A percentile compares a stretch with the other conserved stretches of the same genome.
Evolutionary conservation across 257 asterid genomes (phyloP).

Genomic region (Plantago elongata): DNA sequence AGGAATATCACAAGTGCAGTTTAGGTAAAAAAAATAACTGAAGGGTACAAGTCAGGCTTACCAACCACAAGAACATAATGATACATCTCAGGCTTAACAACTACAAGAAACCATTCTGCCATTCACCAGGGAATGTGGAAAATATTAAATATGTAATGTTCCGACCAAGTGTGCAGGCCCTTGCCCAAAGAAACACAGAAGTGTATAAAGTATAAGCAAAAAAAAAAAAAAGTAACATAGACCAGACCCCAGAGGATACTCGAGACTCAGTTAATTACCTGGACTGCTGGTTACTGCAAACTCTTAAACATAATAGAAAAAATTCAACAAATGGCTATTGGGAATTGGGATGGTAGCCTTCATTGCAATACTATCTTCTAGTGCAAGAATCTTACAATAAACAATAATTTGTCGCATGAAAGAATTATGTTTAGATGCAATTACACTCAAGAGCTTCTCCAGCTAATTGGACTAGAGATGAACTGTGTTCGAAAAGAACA

Average conservation of each 20-base stretch:
- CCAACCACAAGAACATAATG: no score
- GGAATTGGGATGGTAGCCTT: neutral
- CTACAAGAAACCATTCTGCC: no score
- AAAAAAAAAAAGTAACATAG: neutral
- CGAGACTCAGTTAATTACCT: neutral
- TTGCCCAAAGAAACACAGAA: slow-evolving; percentile 4
- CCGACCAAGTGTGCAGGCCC: neutral
- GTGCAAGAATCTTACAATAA: neutral
- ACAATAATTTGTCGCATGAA: neutral
- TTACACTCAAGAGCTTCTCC: neutral
- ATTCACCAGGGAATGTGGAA: no score
- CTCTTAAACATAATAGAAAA: neutral
- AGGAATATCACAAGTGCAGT: neutral
- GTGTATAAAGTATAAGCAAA: neutral
- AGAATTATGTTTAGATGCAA: neutral
- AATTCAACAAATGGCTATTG: neutral
- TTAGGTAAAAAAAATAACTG: no score
- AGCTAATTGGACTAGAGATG: slow-evolving; percentile 5
- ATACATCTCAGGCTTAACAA: no score
- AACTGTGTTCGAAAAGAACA: slow-evolving; percentile 1
- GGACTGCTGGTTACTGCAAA: neutral
- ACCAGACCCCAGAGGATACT: neutral
- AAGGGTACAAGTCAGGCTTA: no score
- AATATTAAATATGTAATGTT: no score
- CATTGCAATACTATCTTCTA: neutral